Conservation (phyloP, 169 alveolate genomes). For the Cryptosporidium xiaoi region DNA sequence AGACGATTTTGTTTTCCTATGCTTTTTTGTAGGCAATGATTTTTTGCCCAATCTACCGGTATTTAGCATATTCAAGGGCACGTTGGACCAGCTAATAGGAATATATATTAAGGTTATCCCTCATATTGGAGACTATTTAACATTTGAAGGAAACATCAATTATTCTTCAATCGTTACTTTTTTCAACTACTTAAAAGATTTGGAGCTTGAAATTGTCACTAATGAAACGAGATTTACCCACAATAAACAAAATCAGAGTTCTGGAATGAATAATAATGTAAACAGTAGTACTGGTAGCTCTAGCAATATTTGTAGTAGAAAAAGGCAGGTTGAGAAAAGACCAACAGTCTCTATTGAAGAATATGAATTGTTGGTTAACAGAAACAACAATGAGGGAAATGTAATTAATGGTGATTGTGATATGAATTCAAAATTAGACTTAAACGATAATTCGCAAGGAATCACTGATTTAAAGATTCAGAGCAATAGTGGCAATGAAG, state of each 20-base stretch:
- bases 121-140: constrained; percentile 88
- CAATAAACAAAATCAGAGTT: background rate
- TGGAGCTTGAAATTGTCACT: constrained; percentile 43
- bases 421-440: background rate
- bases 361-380: constrained; percentile 1
- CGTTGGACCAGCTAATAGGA: constrained; percentile 94
- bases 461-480: background rate
- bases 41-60: constrained; percentile 96
- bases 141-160: constrained; percentile 89
- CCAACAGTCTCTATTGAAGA: constrained; percentile 22
- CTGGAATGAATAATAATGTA: background rate
- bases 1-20: constrained; percentile 95
- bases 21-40: constrained; percentile 98
- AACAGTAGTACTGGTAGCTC: background rate
- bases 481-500: background rate
- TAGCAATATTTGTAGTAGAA: background rate
- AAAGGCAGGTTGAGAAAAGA: background rate
- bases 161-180: constrained; percentile 11
- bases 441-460: background rate
- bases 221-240: constrained; percentile 32
- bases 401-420: background rate
- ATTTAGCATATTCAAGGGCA: constrained; percentile 94
- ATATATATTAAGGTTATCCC: constrained; percentile 92
- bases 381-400: background rate
- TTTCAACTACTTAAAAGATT: constrained; percentile 29